These are phyloP conservation scores for Suillus ampliporus DNA, from an alignment of 768 basidiomycete genomes.

Conservation along the genomic window DNA sequence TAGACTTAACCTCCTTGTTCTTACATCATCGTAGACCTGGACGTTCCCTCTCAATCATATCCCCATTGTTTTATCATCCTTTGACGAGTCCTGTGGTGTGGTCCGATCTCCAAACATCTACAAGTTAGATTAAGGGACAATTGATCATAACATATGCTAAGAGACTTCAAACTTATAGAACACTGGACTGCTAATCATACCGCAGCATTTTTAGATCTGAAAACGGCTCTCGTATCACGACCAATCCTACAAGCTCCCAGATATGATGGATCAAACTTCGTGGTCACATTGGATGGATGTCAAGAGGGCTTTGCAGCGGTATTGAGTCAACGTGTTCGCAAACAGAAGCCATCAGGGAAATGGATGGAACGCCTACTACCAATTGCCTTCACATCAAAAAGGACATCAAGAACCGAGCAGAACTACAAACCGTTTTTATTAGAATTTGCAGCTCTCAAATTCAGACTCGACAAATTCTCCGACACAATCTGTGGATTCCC, in stretches of 20 bases:
- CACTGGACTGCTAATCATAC: no score
- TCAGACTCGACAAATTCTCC: conserved; percentile 35
- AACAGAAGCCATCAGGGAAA: conserved; percentile 25
- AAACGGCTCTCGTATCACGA: conserved; percentile 35
- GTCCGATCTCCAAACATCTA: no score
- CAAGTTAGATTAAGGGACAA: no score
- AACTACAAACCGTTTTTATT: conserved; percentile 41
- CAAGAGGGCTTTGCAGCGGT: conserved; percentile 40
- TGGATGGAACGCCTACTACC: conserved; percentile 20
- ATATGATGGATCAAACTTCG: conserved; percentile 44
- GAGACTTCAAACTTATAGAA: conserved; percentile 17
- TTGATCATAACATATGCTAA: no score
- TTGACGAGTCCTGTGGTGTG: no score
- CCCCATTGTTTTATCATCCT: no score
- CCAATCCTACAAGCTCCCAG: conserved; percentile 38
- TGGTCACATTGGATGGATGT: conserved; percentile 41
- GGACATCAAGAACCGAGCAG: conserved; percentile 37
- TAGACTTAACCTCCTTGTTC: no score
- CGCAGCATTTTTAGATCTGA: conserved; percentile 37
- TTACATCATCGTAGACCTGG: no score
- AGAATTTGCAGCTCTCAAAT: conserved; percentile 45
- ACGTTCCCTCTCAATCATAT: no score
- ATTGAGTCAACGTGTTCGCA: conserved; percentile 30
- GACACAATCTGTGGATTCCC: conserved; percentile 37
- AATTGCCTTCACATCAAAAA: conserved; percentile 37